Evolutionary conservation across 2,329 filamentous ascomycete species (phyloP).

Genomic region (Monilinia fructigena): DNA sequence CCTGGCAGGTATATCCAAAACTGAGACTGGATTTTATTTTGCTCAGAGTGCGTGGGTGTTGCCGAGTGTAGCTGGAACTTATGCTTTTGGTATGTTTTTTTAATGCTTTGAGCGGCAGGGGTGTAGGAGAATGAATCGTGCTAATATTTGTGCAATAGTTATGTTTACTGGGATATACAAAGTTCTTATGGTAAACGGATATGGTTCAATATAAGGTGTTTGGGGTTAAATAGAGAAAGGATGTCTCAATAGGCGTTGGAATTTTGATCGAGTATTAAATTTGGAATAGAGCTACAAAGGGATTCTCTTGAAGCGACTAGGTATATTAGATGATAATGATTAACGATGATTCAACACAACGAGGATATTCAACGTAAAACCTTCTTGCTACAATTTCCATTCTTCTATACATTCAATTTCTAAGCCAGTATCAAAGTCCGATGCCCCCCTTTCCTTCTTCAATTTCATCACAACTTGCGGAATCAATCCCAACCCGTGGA

Average conservation of each 20-base stretch:
- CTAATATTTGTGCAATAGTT: not conserved
- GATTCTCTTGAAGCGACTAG: not conserved
- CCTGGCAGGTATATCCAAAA: constrained; percentile 21
- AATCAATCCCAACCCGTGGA: no score
- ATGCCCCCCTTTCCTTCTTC: no score
- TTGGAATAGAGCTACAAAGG: no score
- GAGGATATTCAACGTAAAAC: no score
- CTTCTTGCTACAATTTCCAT: no score
- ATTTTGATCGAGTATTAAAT: no score
- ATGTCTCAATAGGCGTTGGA: no score
- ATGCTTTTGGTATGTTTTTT: constrained; percentile 4
- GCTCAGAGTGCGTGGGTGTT: constrained; percentile 24
- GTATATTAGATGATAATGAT: not conserved
- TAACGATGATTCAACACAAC: not conserved
- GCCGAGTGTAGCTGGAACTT: constrained; percentile 19
- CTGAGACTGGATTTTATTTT: constrained; percentile 8
- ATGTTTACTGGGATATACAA: constrained; percentile 14
- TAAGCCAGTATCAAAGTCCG: no score
- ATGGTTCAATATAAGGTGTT: not conserved
- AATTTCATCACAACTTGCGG: no score
- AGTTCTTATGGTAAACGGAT: constrained; percentile 8
- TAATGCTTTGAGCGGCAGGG: not conserved
- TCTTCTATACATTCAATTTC: no score
- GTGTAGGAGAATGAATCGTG: not conserved
- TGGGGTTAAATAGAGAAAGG: no score